Conservation (phyloP, 306 rosid genomes). For the Dalbergia oliveri region DNA sequence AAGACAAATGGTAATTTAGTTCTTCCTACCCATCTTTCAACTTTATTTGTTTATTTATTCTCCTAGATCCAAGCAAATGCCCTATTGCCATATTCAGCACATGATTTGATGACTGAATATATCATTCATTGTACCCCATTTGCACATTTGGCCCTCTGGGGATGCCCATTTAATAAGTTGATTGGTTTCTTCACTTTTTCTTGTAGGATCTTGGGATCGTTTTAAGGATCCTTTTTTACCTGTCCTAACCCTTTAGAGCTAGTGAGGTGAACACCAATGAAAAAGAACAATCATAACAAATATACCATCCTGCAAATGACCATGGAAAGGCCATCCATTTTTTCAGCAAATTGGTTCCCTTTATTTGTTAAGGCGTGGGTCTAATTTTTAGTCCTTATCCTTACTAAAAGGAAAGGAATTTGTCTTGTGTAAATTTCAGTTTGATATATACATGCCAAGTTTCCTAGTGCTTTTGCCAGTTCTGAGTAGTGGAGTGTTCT, state of each 20-base stretch:
- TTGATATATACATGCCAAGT: background rate
- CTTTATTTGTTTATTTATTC: conserved; percentile 19
- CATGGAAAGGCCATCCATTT: background rate
- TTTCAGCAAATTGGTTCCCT: conserved; percentile 2
- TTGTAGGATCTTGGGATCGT: conserved; percentile 39
- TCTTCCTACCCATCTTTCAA: background rate
- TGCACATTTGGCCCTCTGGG: conserved; percentile 38
- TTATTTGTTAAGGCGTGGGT: background rate
- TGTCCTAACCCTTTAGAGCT: conserved; percentile 18
- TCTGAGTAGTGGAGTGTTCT: conserved; percentile 20
- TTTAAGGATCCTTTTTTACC: conserved; percentile 35
- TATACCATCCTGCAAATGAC: conserved; percentile 11
- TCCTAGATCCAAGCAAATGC: conserved; percentile 30
- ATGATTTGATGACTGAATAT: conserved; percentile 42
- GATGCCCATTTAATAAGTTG: conserved; percentile 18
- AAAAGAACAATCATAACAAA: conserved; percentile 46
- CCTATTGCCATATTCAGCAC: conserved; percentile 26
- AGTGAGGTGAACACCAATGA: conserved; percentile 13
- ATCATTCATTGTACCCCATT: background rate
- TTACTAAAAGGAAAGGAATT: conserved; percentile 8
- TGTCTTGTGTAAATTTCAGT: background rate
- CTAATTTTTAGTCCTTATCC: background rate
- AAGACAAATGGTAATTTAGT: conserved; percentile 15
- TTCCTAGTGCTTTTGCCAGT: conserved; percentile 24
- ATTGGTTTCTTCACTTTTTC: conserved; percentile 40